Evolutionary conservation across 1,139 yeast species (phyloP).

Genomic region (Wickerhamiella infanticola): DNA sequence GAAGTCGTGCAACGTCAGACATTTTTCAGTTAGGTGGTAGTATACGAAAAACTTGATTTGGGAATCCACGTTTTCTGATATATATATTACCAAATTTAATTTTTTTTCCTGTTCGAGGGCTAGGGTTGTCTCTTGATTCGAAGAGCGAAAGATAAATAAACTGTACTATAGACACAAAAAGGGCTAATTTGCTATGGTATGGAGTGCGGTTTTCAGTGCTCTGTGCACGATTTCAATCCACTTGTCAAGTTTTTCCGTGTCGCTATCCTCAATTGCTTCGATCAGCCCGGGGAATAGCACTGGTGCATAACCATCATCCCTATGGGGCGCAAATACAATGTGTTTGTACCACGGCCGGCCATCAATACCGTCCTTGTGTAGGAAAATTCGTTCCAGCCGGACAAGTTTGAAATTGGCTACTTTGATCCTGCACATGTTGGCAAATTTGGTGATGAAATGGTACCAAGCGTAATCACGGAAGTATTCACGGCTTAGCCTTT

Average conservation of each 20-base stretch:
- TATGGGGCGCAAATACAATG: constrained; percentile 66
- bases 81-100: background rate
- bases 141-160: background rate
- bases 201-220: background rate
- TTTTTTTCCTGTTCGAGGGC: background rate
- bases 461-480: constrained; percentile 23
- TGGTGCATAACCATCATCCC: constrained; percentile 77
- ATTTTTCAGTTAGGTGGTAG: background rate
- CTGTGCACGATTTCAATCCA: constrained; percentile 39
- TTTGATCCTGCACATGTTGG: constrained; percentile 18
- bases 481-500: constrained; percentile 18
- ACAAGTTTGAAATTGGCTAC: constrained; percentile 24
- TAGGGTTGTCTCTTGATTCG: background rate
- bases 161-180: background rate
- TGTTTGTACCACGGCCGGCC: constrained; percentile 78
- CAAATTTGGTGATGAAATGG: constrained; percentile 17
- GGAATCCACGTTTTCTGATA: background rate
- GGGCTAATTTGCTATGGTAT: no score
- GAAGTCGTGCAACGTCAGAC: constrained; percentile 24
- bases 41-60: background rate
- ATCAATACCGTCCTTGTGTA: constrained; percentile 47
- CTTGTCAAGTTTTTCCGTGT: constrained; percentile 35
- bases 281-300: constrained; percentile 65
- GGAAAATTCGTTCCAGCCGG: constrained; percentile 45
- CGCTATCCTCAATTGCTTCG: constrained; percentile 63